Evolutionary conservation across 2,329 filamentous ascomycete species (phyloP), one percentile per base, ranked within the genome.

Genomic region (Byssoonygena ceratinophila): DNA sequence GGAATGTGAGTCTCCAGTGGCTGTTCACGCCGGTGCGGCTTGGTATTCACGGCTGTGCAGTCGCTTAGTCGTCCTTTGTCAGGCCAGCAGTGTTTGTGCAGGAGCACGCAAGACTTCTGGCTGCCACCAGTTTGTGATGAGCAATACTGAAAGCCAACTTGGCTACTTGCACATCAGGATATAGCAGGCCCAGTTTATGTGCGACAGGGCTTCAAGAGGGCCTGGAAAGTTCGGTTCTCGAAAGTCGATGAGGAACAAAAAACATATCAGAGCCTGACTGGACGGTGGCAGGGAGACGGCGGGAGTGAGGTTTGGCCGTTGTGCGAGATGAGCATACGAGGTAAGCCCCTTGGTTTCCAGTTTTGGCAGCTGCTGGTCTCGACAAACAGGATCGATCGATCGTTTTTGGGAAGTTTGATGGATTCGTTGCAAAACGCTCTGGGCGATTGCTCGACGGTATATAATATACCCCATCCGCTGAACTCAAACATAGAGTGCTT

Each of bases 61-160:
- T 4, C 34, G 36, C 49, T 45, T 45, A 51, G 40, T 51, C 40
- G 36, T 41, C 49, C 47, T 50, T 50, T 45, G 25, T 20, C 41
- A 27, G 14, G 41, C 25, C 8, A 9, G 25, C 25, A 9, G 16
- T 23, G 8, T 37, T 48, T 12, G 18, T 9, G 5, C n/a, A n/a
- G 23, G 12, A 40, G 4, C n/a, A 49, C 34, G 12, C 18, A 18
- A 31, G 4, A n/a, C 12, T 46, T 22, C 14, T 40, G 20, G 14
- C n/a, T 18, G 20, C 4, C 23, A 31, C n/a, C 31, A 25, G 12
- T 14, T 11, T 9, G 14, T 27, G 14, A 43, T n/a, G 14, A 43
- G 23, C 23, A 29, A 29, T 5, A 5, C 29, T 18, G 1, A 29
- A 16, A n/a, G 29, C 12, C 40, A 12, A 12, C 12, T 23, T 2